Conservation (phyloP, 169 alveolate species). For the Miamiensis avidus region DNA sequence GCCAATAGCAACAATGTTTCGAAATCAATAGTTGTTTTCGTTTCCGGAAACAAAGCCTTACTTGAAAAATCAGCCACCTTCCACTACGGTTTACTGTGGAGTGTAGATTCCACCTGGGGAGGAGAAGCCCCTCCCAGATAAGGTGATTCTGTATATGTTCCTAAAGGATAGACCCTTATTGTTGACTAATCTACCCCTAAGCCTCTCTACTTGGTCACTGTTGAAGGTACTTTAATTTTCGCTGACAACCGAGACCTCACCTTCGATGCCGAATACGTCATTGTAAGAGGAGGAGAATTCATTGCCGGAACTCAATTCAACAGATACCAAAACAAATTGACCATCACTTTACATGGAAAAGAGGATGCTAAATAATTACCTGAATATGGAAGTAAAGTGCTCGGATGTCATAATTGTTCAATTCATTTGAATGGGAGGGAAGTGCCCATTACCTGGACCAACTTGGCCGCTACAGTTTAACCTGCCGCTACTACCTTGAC, state of each 20-base stretch:
- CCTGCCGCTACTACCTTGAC: constrained; percentile 37
- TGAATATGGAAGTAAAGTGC: constrained; percentile 63
- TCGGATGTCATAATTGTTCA: constrained; percentile 55
- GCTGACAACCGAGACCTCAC: constrained; percentile 50
- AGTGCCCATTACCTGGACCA: constrained; percentile 61
- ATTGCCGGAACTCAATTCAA: constrained; percentile 63
- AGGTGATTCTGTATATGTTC: constrained; percentile 72
- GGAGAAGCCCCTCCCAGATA: constrained; percentile 73
- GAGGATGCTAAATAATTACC: constrained; percentile 56
- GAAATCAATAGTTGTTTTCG: not conserved
- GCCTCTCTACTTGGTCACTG: constrained; percentile 44
- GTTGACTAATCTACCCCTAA: constrained; percentile 60
- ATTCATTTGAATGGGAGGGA: constrained; percentile 68
- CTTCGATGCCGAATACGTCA: constrained; percentile 69
- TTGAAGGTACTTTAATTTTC: constrained; percentile 63
- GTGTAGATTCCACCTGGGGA: constrained; percentile 74
- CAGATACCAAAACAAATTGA: constrained; percentile 51
- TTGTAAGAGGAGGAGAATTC: constrained; percentile 56
- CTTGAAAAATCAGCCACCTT: not conserved
- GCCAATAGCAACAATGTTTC: no score
- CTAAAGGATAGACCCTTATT: constrained; percentile 64
- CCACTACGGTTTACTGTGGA: constrained; percentile 65
- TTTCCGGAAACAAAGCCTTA: not conserved
- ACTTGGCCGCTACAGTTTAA: constrained; percentile 48
- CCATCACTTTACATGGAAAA: constrained; percentile 68